Evolutionary conservation across 1,284 basidiomycete species (phyloP), one percentile per base, ranked within the genome.

Genomic region (Coniophora puteana): DNA sequence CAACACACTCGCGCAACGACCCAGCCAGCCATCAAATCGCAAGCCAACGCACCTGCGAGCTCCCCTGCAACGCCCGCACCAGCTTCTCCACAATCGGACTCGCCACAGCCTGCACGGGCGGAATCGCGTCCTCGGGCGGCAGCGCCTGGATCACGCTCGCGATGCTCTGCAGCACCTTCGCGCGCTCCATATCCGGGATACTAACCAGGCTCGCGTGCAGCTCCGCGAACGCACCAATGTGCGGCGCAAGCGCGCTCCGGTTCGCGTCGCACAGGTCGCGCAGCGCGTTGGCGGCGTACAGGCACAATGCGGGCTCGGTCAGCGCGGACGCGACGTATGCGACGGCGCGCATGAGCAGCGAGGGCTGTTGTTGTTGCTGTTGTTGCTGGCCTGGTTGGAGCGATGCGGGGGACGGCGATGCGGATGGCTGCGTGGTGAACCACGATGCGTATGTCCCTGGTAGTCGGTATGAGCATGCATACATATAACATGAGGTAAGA

Each of bases 141-240:
- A 95, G 59, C 0, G 91, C 92, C 53, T 94, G 89, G 32, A 94
- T 88, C 2, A 95, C 89, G 46, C 89, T 93, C 2, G 89, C 82
- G 43, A 95, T 93, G 0, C 84, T 89, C 58, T 94, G 88, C 37
- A 94, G 68, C 1, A 94, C 88, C 62, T 93, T 94, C 48, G 81
- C 78, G 62, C 88, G 89, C 63, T 94, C 91, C 18, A 85, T 83
- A 47, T 91, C 86, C 3, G 85, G 85, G 41, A 93, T 81, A 13
- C 72, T 72, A 8, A 74, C 78, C 40, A 93, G 63, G 25, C 82
- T 78, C 2, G 83, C 81, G 62, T 93, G 88, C 41, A 95, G 62
- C 48, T 86, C 80, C 4, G 83, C 87, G 59, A 95, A 94, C 0
- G 89, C 86, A 3, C 71, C 73, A 33, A 94, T 90, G 52, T 91